Percentiles rank a stretch among this genome's conserved stretches.
These are phyloP conservation scores for Penicillium cinerascens DNA, from an alignment of 495 filamentous ascomycete species.

Conservation along the genomic window DNA sequence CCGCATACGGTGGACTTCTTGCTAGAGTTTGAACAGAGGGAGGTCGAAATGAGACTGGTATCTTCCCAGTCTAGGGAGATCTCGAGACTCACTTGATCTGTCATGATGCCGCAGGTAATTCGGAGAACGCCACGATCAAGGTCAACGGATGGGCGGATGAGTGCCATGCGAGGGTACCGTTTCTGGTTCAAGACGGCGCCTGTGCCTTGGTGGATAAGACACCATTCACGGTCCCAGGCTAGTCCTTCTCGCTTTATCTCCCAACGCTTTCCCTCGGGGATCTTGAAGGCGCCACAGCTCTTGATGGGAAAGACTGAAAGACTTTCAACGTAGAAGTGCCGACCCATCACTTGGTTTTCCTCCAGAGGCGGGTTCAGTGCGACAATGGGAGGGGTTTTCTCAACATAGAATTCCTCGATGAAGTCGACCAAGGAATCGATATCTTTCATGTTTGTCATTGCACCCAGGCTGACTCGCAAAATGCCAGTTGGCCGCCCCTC, in stretches of 20 bases:
- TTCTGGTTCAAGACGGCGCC: constrained; percentile 78
- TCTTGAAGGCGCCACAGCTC: constrained; percentile 74
- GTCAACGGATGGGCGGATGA: constrained; percentile 69
- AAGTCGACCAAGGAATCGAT: constrained; percentile 67
- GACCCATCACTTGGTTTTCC: constrained; percentile 13
- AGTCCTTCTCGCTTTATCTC: constrained; percentile 73
- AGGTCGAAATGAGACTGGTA: constrained; percentile 49
- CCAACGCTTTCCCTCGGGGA: constrained; percentile 65
- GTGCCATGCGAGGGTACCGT: constrained; percentile 75
- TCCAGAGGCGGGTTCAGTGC: constrained; percentile 18
- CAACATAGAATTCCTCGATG: constrained; percentile 72
- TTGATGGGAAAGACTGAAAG: constrained; percentile 82
- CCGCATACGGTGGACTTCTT: constrained; percentile 68
- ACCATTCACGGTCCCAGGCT: constrained; percentile 94
- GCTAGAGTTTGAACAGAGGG: constrained; percentile 30
- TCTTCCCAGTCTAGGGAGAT: constrained; percentile 59
- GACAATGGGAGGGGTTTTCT: constrained; percentile 33
- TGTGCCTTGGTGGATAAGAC: constrained; percentile 78
- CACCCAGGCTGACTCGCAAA: constrained; percentile 79
- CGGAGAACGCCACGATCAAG: constrained; percentile 56
- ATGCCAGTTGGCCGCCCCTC: constrained; percentile 82
- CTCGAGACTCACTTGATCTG: constrained; percentile 31
- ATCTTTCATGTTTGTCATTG: constrained; percentile 81
- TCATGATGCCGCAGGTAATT: constrained; percentile 32
- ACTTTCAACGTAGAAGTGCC: constrained; percentile 51